Evolutionary conservation across 2,329 filamentous ascomycete species (phyloP).

Genomic region (Hymenotorrendiella dingleyae): DNA sequence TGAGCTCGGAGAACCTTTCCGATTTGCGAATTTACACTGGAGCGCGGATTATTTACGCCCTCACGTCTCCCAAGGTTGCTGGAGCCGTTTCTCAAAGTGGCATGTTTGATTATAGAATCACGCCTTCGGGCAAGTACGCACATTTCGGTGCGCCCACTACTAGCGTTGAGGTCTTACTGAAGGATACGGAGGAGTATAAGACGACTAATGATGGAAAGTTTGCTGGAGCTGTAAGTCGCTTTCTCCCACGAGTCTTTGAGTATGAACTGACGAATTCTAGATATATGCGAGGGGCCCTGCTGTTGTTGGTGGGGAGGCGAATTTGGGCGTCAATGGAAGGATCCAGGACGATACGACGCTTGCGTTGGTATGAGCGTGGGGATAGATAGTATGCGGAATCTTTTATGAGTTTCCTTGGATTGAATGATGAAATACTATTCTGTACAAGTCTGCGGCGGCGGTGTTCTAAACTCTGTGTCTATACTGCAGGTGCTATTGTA

Average conservation of each 20-base stretch:
- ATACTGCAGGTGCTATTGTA: too few relatives aligned
- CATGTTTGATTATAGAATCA: conserved; percentile 75
- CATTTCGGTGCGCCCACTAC: conserved; percentile 83
- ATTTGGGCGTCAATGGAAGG: conserved; percentile 56
- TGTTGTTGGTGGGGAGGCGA: conserved; percentile 62
- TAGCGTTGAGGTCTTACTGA: conserved; percentile 71
- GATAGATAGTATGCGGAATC: too few relatives aligned
- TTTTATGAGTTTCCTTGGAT: too few relatives aligned
- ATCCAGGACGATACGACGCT: conserved; percentile 71
- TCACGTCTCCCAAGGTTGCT: conserved; percentile 77
- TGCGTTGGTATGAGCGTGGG: conserved; percentile 38
- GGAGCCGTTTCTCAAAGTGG: conserved; percentile 85
- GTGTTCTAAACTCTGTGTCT: too few relatives aligned
- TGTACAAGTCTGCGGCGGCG: too few relatives aligned
- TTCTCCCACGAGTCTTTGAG: background rate
- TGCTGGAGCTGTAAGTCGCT: conserved; percentile 54
- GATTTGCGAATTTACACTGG: conserved; percentile 78
- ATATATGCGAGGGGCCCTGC: conserved; percentile 68
- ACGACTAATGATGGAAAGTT: conserved; percentile 58
- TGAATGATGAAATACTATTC: too few relatives aligned
- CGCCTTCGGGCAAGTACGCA: conserved; percentile 34
- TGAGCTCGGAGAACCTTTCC: conserved; percentile 66
- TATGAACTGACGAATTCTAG: conserved; percentile 34
- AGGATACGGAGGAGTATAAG: conserved; percentile 53
- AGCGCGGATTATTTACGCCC: conserved; percentile 76